phyloP scores from a whole-genome alignment of 2,329 filamentous ascomycete genomes.

The Beauveria asiatica region DNA sequence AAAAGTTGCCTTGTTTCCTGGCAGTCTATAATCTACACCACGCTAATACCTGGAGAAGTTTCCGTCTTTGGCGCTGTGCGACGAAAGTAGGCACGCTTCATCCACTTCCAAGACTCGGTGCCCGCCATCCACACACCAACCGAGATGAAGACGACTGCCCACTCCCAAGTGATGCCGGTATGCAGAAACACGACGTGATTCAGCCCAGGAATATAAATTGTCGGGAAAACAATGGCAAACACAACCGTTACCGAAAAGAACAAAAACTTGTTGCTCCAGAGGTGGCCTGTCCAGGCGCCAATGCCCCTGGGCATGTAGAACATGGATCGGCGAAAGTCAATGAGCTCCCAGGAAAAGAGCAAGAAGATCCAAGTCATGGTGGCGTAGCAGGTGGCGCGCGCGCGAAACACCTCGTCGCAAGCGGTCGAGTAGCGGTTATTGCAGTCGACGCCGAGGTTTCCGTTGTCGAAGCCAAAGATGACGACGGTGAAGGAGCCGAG shows the following conservation, averaged over 20 bases:
- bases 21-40: background rate
- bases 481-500: constrained; percentile 50
- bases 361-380: constrained; percentile 61
- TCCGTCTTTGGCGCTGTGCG: constrained; percentile 15
- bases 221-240: constrained; percentile 48
- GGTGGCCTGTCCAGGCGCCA: constrained; percentile 46
- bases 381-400: constrained; percentile 58
- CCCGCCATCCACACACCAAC: constrained; percentile 54
- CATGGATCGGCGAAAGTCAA: constrained; percentile 56
- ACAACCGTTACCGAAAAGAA: constrained; percentile 43
- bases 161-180: constrained; percentile 58
- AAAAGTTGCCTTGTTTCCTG: background rate
- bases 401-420: constrained; percentile 53
- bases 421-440: constrained; percentile 42
- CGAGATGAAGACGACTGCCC: constrained; percentile 57
- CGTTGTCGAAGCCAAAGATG: constrained; percentile 45
- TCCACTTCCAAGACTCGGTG: constrained; percentile 59
- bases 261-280: constrained; percentile 48
- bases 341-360: constrained; percentile 62
- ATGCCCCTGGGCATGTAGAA: constrained; percentile 42
- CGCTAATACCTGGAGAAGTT: background rate
- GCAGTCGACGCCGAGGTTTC: constrained; percentile 49
- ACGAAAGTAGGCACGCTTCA: constrained; percentile 49
- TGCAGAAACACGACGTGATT: constrained; percentile 60
- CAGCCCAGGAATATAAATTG: constrained; percentile 60